phyloP scores from a whole-genome alignment of 805 yeast genomes.

The Teunomyces atbi region DNA sequence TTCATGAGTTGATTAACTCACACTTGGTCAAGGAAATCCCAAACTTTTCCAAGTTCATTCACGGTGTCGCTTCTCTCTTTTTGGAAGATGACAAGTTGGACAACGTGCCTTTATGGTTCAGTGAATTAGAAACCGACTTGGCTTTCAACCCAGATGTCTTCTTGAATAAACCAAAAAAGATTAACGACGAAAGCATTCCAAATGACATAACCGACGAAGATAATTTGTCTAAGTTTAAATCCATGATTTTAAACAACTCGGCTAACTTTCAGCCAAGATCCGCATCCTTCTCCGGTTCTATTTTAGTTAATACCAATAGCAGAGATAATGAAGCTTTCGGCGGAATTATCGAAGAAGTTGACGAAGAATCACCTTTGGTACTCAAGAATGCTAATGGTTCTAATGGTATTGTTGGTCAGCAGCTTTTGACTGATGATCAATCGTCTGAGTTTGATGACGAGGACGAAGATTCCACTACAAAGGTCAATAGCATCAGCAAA shows the following conservation, averaged over 20 bases:
- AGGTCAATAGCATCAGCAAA: slow-evolving; percentile 15
- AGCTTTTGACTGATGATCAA: slow-evolving; percentile 18
- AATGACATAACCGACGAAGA: slow-evolving; percentile 49
- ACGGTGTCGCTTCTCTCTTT: slow-evolving; percentile 85
- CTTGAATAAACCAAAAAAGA: slow-evolving; percentile 9
- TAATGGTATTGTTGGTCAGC: slow-evolving; percentile 1
- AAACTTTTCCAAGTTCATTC: slow-evolving; percentile 87
- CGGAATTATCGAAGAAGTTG: slow-evolving; percentile 8
- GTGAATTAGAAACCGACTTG: slow-evolving; percentile 64
- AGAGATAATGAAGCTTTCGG: slow-evolving; percentile 2
- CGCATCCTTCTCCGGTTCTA: slow-evolving; percentile 39
- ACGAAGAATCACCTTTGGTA: slow-evolving; percentile 5
- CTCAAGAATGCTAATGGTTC: slow-evolving; percentile 6
- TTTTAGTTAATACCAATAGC: slow-evolving; percentile 15
- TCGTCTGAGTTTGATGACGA: slow-evolving; percentile 32
- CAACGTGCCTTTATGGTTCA: slow-evolving; percentile 90
- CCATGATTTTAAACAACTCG: slow-evolving; percentile 30
- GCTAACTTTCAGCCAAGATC: slow-evolving; percentile 35
- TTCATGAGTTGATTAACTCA: slow-evolving; percentile 77
- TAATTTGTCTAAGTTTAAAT: slow-evolving; percentile 40
- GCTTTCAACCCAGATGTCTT: slow-evolving; percentile 14
- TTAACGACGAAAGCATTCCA: slow-evolving; percentile 8
- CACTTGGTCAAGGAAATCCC: slow-evolving; percentile 93
- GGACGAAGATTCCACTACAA: slow-evolving; percentile 22
- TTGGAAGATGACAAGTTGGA: slow-evolving; percentile 90